These are phyloP conservation scores for Solanum etuberosum DNA, from an alignment of 257 asterid species.

Conservation along the genomic window DNA sequence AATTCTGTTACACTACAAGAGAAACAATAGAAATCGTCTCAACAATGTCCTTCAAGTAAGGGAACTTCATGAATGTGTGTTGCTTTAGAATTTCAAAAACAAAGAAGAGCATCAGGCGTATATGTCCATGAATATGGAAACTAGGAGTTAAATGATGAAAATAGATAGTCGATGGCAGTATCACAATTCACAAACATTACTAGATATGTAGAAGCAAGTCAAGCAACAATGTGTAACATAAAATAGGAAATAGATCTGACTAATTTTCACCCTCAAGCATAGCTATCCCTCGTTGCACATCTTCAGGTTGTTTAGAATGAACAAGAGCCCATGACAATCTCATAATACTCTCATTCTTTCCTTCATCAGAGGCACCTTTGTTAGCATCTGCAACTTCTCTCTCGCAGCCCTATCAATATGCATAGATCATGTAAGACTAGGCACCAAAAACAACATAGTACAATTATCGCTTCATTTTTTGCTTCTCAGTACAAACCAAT, in stretches of 20 bases:
- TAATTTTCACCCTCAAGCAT: conserved; percentile 59
- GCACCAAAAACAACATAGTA: not conserved
- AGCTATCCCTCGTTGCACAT: conserved; percentile 64
- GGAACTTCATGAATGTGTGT: not conserved
- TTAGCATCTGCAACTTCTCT: conserved; percentile 53
- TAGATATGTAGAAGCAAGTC: not conserved
- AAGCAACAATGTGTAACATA: not conserved
- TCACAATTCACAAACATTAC: not conserved
- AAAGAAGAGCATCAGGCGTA: not conserved
- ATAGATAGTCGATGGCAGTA: not conserved
- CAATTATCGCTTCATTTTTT: not conserved
- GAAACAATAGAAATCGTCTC: not conserved
- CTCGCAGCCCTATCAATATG: conserved; percentile 45
- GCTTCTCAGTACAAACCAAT: not conserved
- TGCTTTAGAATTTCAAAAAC: not conserved
- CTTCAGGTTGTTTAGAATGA: conserved; percentile 56
- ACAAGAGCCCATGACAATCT: conserved; percentile 82
- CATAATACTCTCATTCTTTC: conserved; percentile 48
- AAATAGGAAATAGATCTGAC: not conserved
- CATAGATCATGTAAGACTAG: not conserved
- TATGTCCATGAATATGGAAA: not conserved
- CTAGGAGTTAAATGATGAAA: not conserved
- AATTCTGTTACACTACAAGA: not conserved
- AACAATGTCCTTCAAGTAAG: not conserved
- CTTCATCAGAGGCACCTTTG: conserved; percentile 30